Base-by-base conservation (phyloP, 768 basidiomycete species). In the Lyophyllum decastes region DNA sequence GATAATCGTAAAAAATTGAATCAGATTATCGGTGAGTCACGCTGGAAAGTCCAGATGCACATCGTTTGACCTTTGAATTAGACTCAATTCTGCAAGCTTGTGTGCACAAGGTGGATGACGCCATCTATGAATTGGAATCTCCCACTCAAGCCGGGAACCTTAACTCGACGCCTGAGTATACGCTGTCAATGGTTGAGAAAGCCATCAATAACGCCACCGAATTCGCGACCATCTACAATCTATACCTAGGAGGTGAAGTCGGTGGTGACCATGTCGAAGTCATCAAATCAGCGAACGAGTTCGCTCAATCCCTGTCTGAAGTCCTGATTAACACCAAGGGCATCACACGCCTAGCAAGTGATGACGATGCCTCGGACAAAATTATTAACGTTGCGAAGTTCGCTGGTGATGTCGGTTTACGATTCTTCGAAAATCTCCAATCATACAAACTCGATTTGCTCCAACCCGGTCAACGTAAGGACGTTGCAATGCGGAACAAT, bases 1-100 rank as follows among this genome's bases (percentile, higher is more conserved):
- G 97, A 99, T 68, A 90, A 96, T 70, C 86, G 95, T 70, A 98
- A 98, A 81, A 96, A 98, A 75, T 80, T 99, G 63, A 98, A 99
- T 73, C 84, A 94, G 65, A 95, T 99, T 69, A 98, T 99, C 66
- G 92, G 93, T 92, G 58, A 53, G 66, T 58, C 43, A 8, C 9
- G 27, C 43, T 2, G n/a, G 33, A 52, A 25, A 49, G 17, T 51
- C 26, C 45, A 45, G 35, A 49, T 21, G 49, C 53, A 34, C 24
- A 22, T n/a, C 54, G 27, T 27, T 52, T 69, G 21, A 68, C 60
- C 54, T 51, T 60, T 49, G n/a, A 27, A 52, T 24, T 53, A 95
- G 96, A 99, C 74, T 98, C 96, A 0, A 98, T 98, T 68, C 78
- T 99, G 21, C 93, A 97, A 70, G 92, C 94, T 3, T 98, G 96